Evolutionary conservation across 2,329 filamentous ascomycete species (phyloP).

Genomic region (Aureobasidium sp.): DNA sequence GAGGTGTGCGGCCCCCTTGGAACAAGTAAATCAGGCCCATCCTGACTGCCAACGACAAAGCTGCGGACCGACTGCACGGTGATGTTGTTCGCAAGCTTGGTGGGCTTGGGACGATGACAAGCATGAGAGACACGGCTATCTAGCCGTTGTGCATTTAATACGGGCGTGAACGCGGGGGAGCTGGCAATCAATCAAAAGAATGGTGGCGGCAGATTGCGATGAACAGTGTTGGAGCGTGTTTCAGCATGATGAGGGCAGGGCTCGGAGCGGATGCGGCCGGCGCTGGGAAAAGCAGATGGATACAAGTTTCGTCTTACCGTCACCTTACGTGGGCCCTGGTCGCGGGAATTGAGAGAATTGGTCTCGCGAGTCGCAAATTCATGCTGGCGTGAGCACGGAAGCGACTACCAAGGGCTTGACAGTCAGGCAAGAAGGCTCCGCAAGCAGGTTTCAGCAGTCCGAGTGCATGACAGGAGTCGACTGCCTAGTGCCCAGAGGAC

Average conservation of each 20-base stretch:
- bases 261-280: slow-evolving; percentile 8
- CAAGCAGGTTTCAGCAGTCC: not conserved
- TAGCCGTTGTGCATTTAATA: not conserved
- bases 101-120: not conserved
- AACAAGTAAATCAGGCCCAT: not conserved
- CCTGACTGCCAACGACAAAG: not conserved
- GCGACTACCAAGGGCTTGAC: not conserved
- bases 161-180: slow-evolving; percentile 3
- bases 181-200: slow-evolving; percentile 9
- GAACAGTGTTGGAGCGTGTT: slow-evolving; percentile 2
- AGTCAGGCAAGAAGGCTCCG: not conserved
- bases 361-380: not conserved
- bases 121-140: slow-evolving; percentile 2
- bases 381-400: not conserved
- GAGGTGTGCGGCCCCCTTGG: not conserved
- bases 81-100: not conserved
- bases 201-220: slow-evolving; percentile 6
- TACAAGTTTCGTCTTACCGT: not conserved
- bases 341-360: not conserved
- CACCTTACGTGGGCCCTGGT: not conserved
- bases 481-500: not conserved
- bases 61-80: not conserved
- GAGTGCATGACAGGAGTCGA: not conserved
- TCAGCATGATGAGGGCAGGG: slow-evolving; percentile 7
- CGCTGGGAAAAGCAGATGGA: not conserved